Evolutionary conservation across 345 rosid species (phyloP).

Genomic region (Firmiana major): DNA sequence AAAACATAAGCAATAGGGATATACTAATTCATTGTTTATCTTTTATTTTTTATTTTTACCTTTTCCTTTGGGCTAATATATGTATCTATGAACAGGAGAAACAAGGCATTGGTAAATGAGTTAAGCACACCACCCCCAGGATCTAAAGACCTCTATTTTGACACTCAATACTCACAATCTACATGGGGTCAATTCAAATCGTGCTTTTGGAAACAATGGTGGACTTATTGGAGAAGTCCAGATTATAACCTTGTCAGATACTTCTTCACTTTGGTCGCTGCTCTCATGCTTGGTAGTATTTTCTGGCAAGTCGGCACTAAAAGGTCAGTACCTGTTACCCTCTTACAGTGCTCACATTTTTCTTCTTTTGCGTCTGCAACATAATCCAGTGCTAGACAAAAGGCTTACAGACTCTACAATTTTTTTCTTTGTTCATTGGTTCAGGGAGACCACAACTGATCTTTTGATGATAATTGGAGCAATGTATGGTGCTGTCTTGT

Average conservation of each 20-base stretch:
- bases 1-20: constrained; percentile 18
- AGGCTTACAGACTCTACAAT: neutral
- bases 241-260: constrained; percentile 58
- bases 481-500: constrained; percentile 59
- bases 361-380: neutral
- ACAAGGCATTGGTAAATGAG: constrained; percentile 53
- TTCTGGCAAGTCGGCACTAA: constrained; percentile 60
- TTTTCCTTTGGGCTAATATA: neutral
- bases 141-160: constrained; percentile 46
- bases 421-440: neutral
- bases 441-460: constrained; percentile 42
- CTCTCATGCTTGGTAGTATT: constrained; percentile 54
- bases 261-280: constrained; percentile 48
- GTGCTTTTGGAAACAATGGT: constrained; percentile 69
- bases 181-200: constrained; percentile 56
- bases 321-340: constrained; percentile 32
- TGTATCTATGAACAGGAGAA: constrained; percentile 37
- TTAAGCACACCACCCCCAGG: constrained; percentile 51
- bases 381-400: neutral
- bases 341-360: neutral
- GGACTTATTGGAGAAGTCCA: constrained; percentile 77
- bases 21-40: neutral
- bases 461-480: constrained; percentile 65
- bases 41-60: too few species aligned
- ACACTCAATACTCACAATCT: constrained; percentile 46